Percentiles rank a stretch among this genome's conserved stretches.
Evolutionary conservation across 2,329 filamentous ascomycete species (phyloP).

Genomic region (Exophiala alcalophila): DNA sequence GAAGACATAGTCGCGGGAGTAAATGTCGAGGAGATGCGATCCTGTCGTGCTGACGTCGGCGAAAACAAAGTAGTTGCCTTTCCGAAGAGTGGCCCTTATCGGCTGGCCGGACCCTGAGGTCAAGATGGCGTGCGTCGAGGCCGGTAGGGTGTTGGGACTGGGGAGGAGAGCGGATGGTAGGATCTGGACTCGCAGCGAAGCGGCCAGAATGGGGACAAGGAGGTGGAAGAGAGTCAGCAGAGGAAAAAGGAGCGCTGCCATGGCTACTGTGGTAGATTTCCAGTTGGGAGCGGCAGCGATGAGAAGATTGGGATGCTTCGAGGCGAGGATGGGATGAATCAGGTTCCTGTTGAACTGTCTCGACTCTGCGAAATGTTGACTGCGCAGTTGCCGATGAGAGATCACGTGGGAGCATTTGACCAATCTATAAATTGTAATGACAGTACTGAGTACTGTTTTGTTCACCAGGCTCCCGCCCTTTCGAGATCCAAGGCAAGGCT

Average conservation of each 20-base stretch:
- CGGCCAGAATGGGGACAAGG: slow-evolving; percentile 2
- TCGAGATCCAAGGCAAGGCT: no score
- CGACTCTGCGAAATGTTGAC: no score
- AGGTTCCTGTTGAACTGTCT: no score
- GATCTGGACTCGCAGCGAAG: slow-evolving; percentile 35
- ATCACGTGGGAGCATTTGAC: no score
- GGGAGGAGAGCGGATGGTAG: slow-evolving; percentile 44
- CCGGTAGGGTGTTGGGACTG: slow-evolving; percentile 41
- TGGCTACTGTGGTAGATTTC: no score
- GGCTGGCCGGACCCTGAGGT: slow-evolving; percentile 39
- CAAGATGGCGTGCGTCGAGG: slow-evolving; percentile 53
- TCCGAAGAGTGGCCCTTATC: slow-evolving; percentile 46
- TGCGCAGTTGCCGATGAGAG: no score
- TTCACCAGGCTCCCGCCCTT: no score
- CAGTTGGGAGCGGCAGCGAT: no score
- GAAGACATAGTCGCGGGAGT: slow-evolving; percentile 72
- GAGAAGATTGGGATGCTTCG: no score
- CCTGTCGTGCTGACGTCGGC: slow-evolving; percentile 59
- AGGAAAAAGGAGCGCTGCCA: not conserved
- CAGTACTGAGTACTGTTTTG: no score
- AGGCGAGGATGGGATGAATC: no score
- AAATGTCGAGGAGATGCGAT: slow-evolving; percentile 79
- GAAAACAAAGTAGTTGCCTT: slow-evolving; percentile 68
- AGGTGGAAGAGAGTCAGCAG: not conserved
- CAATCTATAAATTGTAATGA: no score